Evolutionary conservation across 768 basidiomycete species (phyloP).

Genomic region (Suillus paluster): DNA sequence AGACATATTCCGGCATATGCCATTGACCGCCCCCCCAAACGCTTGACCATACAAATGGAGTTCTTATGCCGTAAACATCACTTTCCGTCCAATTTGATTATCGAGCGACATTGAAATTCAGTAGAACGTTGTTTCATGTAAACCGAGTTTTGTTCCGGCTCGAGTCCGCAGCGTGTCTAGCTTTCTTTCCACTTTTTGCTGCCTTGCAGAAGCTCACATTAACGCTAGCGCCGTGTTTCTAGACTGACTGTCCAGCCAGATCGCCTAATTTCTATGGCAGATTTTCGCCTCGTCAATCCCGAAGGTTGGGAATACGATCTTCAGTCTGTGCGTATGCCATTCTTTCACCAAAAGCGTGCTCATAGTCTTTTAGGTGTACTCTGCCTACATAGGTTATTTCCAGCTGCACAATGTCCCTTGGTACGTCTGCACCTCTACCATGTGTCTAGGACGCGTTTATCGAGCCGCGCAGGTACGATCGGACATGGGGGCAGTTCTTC

Average conservation of each 20-base stretch:
- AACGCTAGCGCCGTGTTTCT: not conserved
- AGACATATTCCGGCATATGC: not conserved
- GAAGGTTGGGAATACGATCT: constrained; percentile 82
- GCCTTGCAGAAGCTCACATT: not conserved
- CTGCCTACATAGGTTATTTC: constrained; percentile 81
- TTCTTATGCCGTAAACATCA: not conserved
- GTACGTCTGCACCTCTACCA: constrained; percentile 37
- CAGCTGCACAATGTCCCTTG: constrained; percentile 72
- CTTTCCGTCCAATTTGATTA: not conserved
- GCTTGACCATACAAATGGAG: not conserved
- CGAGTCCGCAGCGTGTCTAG: not conserved
- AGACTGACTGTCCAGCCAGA: not conserved
- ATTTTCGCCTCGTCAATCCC: constrained; percentile 76
- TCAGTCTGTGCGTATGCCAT: constrained; percentile 61
- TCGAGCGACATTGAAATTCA: not conserved
- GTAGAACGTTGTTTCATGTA: not conserved
- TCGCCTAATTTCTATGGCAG: constrained; percentile 47
- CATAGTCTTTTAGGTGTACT: constrained; percentile 51
- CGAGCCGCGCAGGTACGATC: constrained; percentile 62
- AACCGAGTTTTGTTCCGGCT: constrained; percentile 3
- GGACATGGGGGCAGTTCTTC: constrained; percentile 80
- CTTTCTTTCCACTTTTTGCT: not conserved
- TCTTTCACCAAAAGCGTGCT: not conserved
- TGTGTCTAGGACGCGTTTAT: not conserved
- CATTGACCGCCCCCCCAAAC: not conserved